phyloP scores from a whole-genome alignment of 352 stramenopile genomes.

The Phytophthora pistaciae region DNA sequence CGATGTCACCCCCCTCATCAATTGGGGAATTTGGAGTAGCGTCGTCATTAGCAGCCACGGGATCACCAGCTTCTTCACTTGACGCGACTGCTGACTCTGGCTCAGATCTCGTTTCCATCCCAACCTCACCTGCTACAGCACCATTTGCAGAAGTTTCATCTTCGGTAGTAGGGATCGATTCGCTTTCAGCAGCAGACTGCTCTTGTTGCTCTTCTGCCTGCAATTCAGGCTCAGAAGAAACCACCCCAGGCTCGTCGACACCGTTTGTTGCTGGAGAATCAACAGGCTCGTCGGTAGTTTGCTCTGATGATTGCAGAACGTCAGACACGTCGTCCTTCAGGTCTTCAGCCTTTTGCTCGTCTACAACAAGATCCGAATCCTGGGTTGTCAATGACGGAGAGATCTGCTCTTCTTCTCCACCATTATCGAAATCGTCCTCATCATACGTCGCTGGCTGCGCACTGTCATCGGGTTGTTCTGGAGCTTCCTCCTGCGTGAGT shows the following conservation, averaged over 20 bases:
- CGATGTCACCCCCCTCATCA: background rate
- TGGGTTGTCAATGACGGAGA: background rate
- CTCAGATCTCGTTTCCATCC: background rate
- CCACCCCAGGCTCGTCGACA: background rate
- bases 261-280: background rate
- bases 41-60: background rate
- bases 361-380: constrained; percentile 1
- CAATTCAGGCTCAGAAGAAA: background rate
- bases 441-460: constrained; percentile 22
- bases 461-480: background rate
- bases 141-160: constrained; percentile 7
- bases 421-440: constrained; percentile 36
- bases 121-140: background rate
- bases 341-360: constrained; percentile 4
- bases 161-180: background rate
- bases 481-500: constrained; percentile 3
- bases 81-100: background rate
- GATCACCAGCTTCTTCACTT: constrained; percentile 2
- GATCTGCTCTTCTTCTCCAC: constrained; percentile 5
- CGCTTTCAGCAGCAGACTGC: background rate
- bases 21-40: background rate
- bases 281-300: background rate
- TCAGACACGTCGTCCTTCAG: background rate
- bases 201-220: background rate
- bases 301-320: background rate